phyloP scores from a whole-genome alignment of 768 basidiomycete genomes.

The Rhodotorula babjevae region DNA sequence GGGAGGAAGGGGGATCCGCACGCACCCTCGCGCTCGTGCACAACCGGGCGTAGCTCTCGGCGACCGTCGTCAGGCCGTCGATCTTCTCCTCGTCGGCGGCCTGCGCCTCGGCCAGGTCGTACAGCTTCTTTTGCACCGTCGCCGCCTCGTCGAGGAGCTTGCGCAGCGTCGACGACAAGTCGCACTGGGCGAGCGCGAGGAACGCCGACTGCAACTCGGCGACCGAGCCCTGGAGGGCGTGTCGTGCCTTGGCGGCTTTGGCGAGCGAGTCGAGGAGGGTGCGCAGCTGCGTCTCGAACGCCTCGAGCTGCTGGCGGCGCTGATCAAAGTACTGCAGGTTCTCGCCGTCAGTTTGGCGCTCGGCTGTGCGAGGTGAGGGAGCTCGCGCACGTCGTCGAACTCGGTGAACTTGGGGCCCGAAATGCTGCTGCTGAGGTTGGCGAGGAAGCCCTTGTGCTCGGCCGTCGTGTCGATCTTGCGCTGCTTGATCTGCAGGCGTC shows the following conservation, averaged over 20 bases:
- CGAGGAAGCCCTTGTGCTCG: constrained; percentile 56
- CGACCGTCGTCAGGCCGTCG: constrained; percentile 65
- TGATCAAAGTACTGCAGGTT: constrained; percentile 77
- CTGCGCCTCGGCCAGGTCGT: constrained; percentile 68
- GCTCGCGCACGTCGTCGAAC: constrained; percentile 66
- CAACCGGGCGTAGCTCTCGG: constrained; percentile 88
- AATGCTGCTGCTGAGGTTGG: constrained; percentile 42
- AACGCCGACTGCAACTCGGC: constrained; percentile 71
- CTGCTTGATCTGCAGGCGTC: constrained; percentile 68
- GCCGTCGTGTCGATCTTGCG: constrained; percentile 69
- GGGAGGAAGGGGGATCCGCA: too few species aligned
- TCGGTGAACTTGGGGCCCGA: constrained; percentile 75
- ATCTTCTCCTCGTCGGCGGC: constrained; percentile 70
- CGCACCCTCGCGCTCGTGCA: constrained; percentile 35
- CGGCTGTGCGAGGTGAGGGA: background rate
- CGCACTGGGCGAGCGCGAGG: constrained; percentile 53
- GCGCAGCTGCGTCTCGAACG: constrained; percentile 81
- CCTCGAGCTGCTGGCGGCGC: constrained; percentile 77
- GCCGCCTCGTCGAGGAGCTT: constrained; percentile 65
- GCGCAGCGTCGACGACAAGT: constrained; percentile 58
- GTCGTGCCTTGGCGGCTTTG: constrained; percentile 71
- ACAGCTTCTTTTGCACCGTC: constrained; percentile 66
- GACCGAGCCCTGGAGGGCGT: constrained; percentile 45
- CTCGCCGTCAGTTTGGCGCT: background rate
- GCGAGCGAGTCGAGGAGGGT: constrained; percentile 83